Conservation (phyloP, 2,329 filamentous ascomycete species). For the Fusarium subglutinans region DNA sequence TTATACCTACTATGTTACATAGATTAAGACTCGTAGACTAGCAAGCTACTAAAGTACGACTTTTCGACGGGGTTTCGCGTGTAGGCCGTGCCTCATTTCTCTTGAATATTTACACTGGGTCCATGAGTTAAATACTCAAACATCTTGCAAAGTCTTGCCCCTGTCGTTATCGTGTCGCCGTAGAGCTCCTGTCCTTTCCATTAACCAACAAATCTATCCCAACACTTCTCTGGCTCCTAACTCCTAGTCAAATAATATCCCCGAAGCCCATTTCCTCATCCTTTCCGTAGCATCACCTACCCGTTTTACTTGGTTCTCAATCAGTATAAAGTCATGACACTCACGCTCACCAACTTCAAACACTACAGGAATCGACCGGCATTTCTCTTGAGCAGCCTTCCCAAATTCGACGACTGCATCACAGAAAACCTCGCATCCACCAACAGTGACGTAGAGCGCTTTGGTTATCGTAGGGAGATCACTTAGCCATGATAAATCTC, state of each 20-base stretch:
- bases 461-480: neutral
- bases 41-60: neutral
- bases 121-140: no score
- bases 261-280: neutral
- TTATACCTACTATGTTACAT: neutral
- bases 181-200: neutral
- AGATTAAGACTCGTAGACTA: neutral
- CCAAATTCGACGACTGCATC: neutral
- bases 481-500: neutral
- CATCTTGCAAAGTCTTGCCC: slow-evolving; percentile 12
- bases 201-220: neutral
- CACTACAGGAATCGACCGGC: neutral
- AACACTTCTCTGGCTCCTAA: no score
- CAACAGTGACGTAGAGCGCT: neutral
- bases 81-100: no score
- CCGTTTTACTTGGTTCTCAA: neutral
- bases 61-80: no score
- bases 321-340: neutral
- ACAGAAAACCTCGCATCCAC: neutral
- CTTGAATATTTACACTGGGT: no score
- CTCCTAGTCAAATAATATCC: neutral
- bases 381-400: neutral
- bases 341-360: neutral
- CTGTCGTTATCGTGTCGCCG: neutral
- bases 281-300: neutral